These are phyloP conservation scores for Dendrobium chrysotoxum DNA, from an alignment of 106 monocot species.

Conservation along the genomic window DNA sequence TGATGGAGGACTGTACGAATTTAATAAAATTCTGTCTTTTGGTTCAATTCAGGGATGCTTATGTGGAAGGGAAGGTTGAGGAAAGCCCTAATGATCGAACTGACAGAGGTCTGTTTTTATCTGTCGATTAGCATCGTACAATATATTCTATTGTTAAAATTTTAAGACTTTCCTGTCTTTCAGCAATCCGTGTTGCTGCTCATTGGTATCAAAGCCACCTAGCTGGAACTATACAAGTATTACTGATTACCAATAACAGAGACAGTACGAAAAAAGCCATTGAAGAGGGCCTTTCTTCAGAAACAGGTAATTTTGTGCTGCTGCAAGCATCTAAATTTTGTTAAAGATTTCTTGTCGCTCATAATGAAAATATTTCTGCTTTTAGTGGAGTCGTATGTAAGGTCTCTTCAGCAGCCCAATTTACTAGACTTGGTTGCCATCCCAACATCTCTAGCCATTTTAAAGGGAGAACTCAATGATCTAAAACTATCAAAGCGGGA, in stretches of 20 bases:
- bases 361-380: constrained; percentile 10
- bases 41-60: constrained; percentile 55
- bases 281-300: constrained; percentile 74
- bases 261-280: constrained; percentile 86
- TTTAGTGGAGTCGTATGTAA: constrained; percentile 93
- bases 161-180: constrained; percentile 4
- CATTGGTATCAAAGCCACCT: constrained; percentile 92
- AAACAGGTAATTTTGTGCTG: constrained; percentile 51
- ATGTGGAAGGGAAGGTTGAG: constrained; percentile 80
- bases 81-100: constrained; percentile 93
- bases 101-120: constrained; percentile 62
- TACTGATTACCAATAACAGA: constrained; percentile 91
- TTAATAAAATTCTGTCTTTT: not conserved
- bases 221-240: constrained; percentile 37
- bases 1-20: not conserved
- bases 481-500: constrained; percentile 84
- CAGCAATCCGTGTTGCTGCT: constrained; percentile 92
- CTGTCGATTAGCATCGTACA: not conserved
- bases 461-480: constrained; percentile 75
- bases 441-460: constrained; percentile 48
- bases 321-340: not conserved
- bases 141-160: no score
- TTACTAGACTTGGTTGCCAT: constrained; percentile 73
- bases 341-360: not conserved
- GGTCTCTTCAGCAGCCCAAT: constrained; percentile 73